phyloP scores from a whole-genome alignment of 495 filamentous ascomycete species.

The Parmelia sp. region DNA sequence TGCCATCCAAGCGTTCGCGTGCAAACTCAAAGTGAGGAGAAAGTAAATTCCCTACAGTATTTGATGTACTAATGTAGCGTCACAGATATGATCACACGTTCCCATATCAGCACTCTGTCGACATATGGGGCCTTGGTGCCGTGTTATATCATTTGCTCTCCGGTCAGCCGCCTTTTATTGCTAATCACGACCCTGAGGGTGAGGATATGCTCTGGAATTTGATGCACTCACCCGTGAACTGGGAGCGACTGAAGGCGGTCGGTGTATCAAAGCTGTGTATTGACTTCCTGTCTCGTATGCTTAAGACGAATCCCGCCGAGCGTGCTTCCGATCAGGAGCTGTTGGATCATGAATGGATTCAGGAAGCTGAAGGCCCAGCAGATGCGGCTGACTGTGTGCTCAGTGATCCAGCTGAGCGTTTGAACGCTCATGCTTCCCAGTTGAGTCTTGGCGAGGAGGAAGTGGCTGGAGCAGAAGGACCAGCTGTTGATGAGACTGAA shows the following conservation, averaged over 20 bases:
- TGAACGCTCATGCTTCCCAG: slow-evolving; percentile 39
- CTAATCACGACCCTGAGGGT: slow-evolving; percentile 50
- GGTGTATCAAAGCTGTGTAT: slow-evolving; percentile 59
- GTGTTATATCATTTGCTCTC: slow-evolving; percentile 80
- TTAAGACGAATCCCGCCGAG: slow-evolving; percentile 62
- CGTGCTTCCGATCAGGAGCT: slow-evolving; percentile 61
- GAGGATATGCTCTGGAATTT: slow-evolving; percentile 30
- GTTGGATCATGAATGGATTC: slow-evolving; percentile 62
- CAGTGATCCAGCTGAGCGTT: slow-evolving; percentile 42
- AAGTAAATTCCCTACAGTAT: not conserved
- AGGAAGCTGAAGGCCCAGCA: slow-evolving; percentile 30
- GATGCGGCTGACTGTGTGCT: slow-evolving; percentile 38
- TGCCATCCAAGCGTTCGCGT: slow-evolving; percentile 47
- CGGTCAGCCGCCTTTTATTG: slow-evolving; percentile 71
- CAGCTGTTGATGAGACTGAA: slow-evolving; percentile 36
- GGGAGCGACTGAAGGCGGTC: slow-evolving; percentile 45
- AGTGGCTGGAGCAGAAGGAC: slow-evolving; percentile 31
- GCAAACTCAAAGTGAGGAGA: slow-evolving; percentile 38
- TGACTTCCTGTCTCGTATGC: slow-evolving; percentile 67
- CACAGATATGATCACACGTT: slow-evolving; percentile 40
- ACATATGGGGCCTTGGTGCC: slow-evolving; percentile 90
- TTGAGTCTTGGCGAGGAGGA: slow-evolving; percentile 52
- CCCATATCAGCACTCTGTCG: slow-evolving; percentile 80
- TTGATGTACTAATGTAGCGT: slow-evolving; percentile 23
- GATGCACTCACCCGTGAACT: slow-evolving; percentile 65